These are phyloP conservation scores for Vigna unguiculata DNA, from an alignment of 306 rosid species.

Conservation along the genomic window DNA sequence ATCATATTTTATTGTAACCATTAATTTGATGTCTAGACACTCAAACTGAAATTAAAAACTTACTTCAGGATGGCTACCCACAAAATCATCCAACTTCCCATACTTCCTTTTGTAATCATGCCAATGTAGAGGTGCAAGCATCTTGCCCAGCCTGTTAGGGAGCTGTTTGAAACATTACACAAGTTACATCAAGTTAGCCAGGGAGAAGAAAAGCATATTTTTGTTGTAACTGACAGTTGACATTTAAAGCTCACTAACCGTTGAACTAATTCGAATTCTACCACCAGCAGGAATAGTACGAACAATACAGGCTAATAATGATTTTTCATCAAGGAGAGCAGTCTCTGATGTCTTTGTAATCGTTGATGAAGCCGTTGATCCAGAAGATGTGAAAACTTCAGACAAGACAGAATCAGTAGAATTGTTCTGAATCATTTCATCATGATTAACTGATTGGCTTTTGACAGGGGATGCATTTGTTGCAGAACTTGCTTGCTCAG, in stretches of 20 bases:
- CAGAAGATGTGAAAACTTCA: slow-evolving; percentile 66
- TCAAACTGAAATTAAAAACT: slow-evolving; percentile 51
- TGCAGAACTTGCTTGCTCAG: slow-evolving; percentile 62
- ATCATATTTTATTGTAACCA: not conserved
- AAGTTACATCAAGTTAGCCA: slow-evolving; percentile 4
- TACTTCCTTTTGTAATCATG: slow-evolving; percentile 88
- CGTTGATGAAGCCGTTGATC: slow-evolving; percentile 46
- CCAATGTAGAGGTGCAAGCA: slow-evolving; percentile 99
- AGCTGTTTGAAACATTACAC: slow-evolving; percentile 56
- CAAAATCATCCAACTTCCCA: slow-evolving; percentile 92
- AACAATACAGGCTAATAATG: slow-evolving; percentile 82
- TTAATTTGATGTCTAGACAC: not conserved
- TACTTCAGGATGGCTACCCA: slow-evolving; percentile 89
- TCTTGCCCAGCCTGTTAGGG: slow-evolving; percentile 93
- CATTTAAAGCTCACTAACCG: slow-evolving; percentile 60
- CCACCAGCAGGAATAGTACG: slow-evolving; percentile 99
- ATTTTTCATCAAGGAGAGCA: slow-evolving; percentile 83
- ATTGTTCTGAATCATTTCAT: slow-evolving; percentile 53
- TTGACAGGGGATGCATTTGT: slow-evolving; percentile 56
- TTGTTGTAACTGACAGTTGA: slow-evolving; percentile 29
- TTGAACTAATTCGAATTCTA: slow-evolving; percentile 82
- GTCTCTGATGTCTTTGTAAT: slow-evolving; percentile 59
- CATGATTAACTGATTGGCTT: slow-evolving; percentile 55
- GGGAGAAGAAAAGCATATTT: slow-evolving; percentile 7
- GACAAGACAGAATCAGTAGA: slow-evolving; percentile 56